phyloP scores from a whole-genome alignment of 1,284 basidiomycete species.

The Rhodotorula sp. region DNA sequence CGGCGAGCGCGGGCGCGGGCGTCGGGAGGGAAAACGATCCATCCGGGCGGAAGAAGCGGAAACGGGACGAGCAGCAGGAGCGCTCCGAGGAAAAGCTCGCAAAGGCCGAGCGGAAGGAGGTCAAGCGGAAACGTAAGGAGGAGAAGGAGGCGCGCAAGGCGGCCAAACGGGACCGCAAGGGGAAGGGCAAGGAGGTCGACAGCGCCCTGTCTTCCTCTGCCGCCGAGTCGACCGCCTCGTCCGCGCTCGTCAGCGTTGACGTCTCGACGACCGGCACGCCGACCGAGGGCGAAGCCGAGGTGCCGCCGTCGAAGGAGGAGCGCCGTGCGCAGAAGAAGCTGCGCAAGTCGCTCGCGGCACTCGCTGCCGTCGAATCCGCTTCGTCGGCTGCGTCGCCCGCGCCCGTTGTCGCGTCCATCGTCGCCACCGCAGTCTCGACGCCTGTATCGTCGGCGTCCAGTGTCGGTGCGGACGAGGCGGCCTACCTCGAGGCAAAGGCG shows the following conservation, averaged over 20 bases:
- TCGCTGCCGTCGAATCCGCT: neutral
- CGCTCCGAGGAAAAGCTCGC: neutral
- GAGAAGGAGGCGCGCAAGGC: constrained; percentile 7
- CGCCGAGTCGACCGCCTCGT: neutral
- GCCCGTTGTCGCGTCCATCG: neutral
- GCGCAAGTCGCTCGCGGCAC: neutral
- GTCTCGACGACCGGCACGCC: neutral
- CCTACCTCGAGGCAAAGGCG: constrained; percentile 6
- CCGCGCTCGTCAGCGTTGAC: neutral
- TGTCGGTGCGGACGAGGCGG: constrained; percentile 6
- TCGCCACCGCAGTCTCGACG: neutral
- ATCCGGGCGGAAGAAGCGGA: constrained; percentile 9
- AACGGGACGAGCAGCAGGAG: constrained; percentile 1
- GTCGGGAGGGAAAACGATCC: constrained; percentile 2
- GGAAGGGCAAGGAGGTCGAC: constrained; percentile 1
- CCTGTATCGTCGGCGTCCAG: neutral
- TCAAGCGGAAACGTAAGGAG: constrained; percentile 13
- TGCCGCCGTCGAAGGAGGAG: constrained; percentile 9
- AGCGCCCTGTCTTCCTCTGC: neutral
- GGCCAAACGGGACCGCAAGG: constrained; percentile 17
- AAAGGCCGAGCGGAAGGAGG: constrained; percentile 4
- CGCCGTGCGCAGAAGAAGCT: constrained; percentile 12
- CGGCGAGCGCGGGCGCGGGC: neutral
- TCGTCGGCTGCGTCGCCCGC: neutral
- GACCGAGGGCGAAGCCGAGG: neutral